A percentile compares a stretch with the other conserved stretches of the same genome.
These are phyloP conservation scores for Rhizopogon vinicolor DNA, from an alignment of 768 basidiomycete species.

Conservation along the genomic window DNA sequence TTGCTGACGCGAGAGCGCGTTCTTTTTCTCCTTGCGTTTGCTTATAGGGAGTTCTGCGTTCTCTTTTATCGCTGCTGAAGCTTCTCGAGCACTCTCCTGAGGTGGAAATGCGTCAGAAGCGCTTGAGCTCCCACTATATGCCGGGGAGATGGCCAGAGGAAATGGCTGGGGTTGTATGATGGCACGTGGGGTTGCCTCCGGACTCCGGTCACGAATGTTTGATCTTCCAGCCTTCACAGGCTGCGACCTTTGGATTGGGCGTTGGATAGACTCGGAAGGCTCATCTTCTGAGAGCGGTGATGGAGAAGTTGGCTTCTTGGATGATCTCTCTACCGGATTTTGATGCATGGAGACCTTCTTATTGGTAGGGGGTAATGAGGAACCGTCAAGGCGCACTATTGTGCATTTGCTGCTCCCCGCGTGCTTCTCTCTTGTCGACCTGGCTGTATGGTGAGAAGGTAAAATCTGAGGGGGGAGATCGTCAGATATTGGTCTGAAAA, in stretches of 20 bases:
- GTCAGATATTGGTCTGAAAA: conserved; percentile 15
- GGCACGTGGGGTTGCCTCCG: conserved; percentile 13
- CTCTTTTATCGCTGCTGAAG: neutral
- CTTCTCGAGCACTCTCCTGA: neutral
- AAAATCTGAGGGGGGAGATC: conserved; percentile 2
- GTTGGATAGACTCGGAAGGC: too few relatives aligned
- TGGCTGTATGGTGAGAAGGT: neutral
- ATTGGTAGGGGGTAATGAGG: too few relatives aligned
- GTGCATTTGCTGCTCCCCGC: too few relatives aligned
- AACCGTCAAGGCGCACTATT: too few relatives aligned
- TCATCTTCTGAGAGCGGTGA: neutral
- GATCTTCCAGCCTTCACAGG: neutral
- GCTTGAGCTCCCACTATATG: neutral
- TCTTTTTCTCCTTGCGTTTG: conserved; percentile 8
- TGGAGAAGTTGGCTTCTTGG: neutral
- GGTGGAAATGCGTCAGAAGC: neutral
- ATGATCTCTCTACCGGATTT: neutral
- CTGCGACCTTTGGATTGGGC: neutral
- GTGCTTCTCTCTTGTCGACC: neutral
- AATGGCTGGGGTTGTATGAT: neutral
- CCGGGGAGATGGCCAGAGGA: neutral
- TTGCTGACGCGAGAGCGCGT: neutral
- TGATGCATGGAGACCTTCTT: neutral
- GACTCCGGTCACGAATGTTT: neutral
- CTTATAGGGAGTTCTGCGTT: neutral